A percentile compares a stretch with the other conserved stretches of the same genome.
Evolutionary conservation across 495 filamentous ascomycete species (phyloP).

Genomic region (Echria macrotheca): DNA sequence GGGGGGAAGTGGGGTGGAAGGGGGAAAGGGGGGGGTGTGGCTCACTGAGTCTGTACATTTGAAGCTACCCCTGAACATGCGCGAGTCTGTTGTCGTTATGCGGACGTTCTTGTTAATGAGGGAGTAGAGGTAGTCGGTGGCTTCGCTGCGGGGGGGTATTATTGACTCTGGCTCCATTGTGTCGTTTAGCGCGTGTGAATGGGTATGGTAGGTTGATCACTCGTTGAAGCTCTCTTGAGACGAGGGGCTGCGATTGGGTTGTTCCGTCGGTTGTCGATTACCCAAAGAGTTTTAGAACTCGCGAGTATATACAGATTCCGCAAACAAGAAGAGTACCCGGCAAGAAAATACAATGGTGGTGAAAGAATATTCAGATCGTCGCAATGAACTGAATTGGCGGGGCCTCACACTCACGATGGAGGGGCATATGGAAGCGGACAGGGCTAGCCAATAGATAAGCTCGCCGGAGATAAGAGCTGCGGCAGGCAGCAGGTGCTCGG

Average conservation of each 20-base stretch:
- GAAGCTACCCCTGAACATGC: slow-evolving; percentile 84
- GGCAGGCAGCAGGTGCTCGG: slow-evolving; percentile 8
- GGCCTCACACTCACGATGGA: no score
- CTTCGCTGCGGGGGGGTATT: slow-evolving; percentile 1
- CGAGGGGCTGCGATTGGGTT: no score
- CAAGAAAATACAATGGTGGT: no score
- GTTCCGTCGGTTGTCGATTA: no score
- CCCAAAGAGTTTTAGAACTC: no score
- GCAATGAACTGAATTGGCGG: background rate
- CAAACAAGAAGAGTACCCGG: no score
- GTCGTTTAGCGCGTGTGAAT: background rate
- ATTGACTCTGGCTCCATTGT: no score
- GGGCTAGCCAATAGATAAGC: slow-evolving; percentile 3
- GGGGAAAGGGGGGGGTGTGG: background rate
- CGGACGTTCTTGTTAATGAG: slow-evolving; percentile 67
- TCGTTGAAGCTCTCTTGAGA: no score
- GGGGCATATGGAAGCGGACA: background rate
- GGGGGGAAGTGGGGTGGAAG: no score
- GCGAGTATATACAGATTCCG: no score
- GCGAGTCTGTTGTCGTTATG: slow-evolving; percentile 73
- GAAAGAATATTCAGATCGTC: no score
- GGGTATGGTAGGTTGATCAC: background rate
- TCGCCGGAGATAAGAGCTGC: slow-evolving; percentile 6
- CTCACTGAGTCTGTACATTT: slow-evolving; percentile 90
- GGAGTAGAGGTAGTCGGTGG: slow-evolving; percentile 39